Conservation (phyloP, 768 basidiomycete genomes). For the Artomyces pyxidatus region DNA sequence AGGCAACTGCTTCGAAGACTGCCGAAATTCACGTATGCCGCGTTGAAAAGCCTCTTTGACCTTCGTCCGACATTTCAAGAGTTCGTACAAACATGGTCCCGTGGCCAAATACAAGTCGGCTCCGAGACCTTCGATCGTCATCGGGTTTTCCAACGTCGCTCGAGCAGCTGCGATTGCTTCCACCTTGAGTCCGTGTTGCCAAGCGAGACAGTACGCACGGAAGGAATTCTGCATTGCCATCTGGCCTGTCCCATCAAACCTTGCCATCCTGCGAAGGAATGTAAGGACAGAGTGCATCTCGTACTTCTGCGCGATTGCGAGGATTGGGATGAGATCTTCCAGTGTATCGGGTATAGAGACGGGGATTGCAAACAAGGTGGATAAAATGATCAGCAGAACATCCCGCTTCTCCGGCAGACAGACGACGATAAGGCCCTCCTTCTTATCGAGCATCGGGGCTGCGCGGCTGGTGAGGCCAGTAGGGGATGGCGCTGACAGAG, state of each 20-base stretch:
- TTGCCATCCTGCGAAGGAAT: neutral
- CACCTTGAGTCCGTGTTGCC: neutral
- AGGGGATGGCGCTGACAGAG: neutral
- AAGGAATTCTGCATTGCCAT: neutral
- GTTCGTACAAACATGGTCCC: neutral
- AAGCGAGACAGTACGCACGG: neutral
- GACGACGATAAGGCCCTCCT: neutral
- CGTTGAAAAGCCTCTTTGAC: neutral
- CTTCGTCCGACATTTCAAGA: neutral
- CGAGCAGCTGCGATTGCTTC: neutral
- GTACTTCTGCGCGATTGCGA: neutral
- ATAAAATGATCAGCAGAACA: neutral
- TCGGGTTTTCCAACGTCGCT: neutral
- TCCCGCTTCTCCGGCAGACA: neutral
- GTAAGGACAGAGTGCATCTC: neutral
- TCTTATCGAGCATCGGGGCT: neutral
- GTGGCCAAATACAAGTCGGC: neutral
- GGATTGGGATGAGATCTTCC: neutral
- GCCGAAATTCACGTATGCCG: neutral
- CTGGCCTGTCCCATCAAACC: too few species aligned
- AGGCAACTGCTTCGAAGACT: too few species aligned
- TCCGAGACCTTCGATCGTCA: neutral
- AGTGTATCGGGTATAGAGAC: neutral
- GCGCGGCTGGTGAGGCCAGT: neutral
- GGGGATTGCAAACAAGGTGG: neutral